Evolutionary conservation across 495 filamentous ascomycete genomes (phyloP).

Genomic region (Entonaema liquescens): DNA sequence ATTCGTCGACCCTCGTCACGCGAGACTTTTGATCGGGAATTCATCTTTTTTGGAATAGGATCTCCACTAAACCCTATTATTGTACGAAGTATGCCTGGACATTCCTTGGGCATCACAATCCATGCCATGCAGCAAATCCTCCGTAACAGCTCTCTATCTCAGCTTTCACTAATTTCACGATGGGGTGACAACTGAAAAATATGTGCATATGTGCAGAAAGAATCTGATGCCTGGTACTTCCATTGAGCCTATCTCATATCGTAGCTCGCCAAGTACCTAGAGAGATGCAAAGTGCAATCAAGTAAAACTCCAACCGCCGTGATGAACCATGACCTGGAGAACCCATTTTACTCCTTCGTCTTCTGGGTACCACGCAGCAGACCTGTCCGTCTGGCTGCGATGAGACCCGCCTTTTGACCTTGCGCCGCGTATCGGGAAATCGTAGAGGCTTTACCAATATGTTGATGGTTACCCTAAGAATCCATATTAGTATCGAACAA

Average conservation of each 20-base stretch:
- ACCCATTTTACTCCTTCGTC: conserved; percentile 85
- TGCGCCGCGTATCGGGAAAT: conserved; percentile 96
- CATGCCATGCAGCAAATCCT: background rate
- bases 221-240: conserved; percentile 50
- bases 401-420: conserved; percentile 99
- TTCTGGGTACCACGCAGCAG: conserved; percentile 99
- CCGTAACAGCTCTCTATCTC: conserved; percentile 1
- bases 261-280: conserved; percentile 58
- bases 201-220: conserved; percentile 30
- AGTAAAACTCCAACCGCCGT: conserved; percentile 62
- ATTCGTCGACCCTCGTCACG: conserved; percentile 13
- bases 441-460: conserved; percentile 99
- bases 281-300: conserved; percentile 65
- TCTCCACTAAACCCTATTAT: conserved; percentile 9
- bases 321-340: conserved; percentile 58
- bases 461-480: conserved; percentile 96
- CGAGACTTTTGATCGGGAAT: conserved; percentile 12
- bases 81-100: background rate
- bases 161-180: conserved; percentile 20
- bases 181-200: conserved; percentile 4
- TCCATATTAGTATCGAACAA: conserved; percentile 46
- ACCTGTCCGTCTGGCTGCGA: conserved; percentile 98
- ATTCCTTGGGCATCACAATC: background rate
- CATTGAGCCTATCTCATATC: conserved; percentile 51
- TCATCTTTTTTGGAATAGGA: conserved; percentile 12